A percentile compares a stretch with the other conserved stretches of the same genome.
Conservation (phyloP, 2,329 filamentous ascomycete species). For the Fusarium coffeatum region DNA sequence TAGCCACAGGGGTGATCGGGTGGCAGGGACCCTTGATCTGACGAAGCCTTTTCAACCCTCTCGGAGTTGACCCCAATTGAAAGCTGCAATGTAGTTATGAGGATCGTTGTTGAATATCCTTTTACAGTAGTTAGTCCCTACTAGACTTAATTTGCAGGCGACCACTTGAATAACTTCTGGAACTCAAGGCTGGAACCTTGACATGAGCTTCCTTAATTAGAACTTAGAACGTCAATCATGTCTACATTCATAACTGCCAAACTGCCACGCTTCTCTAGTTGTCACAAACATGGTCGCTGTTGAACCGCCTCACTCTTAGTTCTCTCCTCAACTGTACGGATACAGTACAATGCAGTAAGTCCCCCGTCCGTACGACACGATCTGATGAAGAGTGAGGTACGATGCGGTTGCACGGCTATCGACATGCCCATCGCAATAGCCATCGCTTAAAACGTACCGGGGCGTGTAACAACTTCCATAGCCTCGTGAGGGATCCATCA, state of each 20-base stretch:
- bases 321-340: not conserved
- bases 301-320: slow-evolving; percentile 24
- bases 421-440: slow-evolving; percentile 23
- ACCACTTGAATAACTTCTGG: slow-evolving; percentile 3
- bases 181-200: not conserved
- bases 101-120: not conserved
- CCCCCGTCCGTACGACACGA: slow-evolving; percentile 4
- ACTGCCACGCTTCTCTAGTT: not conserved
- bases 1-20: not conserved
- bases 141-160: not conserved
- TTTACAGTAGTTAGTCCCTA: not conserved
- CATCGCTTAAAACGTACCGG: not conserved
- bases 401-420: slow-evolving; percentile 32
- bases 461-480: slow-evolving; percentile 9
- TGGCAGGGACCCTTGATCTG: not conserved
- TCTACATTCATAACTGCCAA: slow-evolving; percentile 22
- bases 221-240: slow-evolving; percentile 9
- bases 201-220: slow-evolving; percentile 10
- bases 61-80: not conserved
- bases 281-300: slow-evolving; percentile 10
- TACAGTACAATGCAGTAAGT: not conserved
- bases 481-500: not conserved
- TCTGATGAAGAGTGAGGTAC: slow-evolving; percentile 35
- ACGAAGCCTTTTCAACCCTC: not conserved
- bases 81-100: not conserved